A percentile compares a stretch with the other conserved stretches of the same genome.
Conservation (phyloP, 768 basidiomycete genomes). For the Gautieria morchelliformis region DNA sequence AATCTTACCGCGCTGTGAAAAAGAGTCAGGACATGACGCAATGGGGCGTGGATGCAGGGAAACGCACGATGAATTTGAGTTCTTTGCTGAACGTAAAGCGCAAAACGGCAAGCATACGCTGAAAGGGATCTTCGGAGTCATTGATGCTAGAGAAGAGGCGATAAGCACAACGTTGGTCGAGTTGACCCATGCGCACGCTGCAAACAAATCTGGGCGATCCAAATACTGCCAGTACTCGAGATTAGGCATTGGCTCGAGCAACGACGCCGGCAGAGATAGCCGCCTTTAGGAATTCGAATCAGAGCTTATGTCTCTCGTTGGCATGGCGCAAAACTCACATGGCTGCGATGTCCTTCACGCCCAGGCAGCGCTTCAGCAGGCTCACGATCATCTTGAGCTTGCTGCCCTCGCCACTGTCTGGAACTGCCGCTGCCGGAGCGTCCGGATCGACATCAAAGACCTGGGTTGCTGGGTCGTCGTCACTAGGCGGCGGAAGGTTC, state of each 20-base stretch:
- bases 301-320: conserved; percentile 2
- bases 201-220: conserved; percentile 85
- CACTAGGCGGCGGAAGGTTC: not conserved
- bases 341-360: conserved; percentile 90
- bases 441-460: conserved; percentile 21
- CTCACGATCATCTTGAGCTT: conserved; percentile 92
- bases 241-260: conserved; percentile 91
- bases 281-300: conserved; percentile 42
- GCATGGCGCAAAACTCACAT: conserved; percentile 46
- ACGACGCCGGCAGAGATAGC: conserved; percentile 82
- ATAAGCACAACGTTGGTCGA: not conserved
- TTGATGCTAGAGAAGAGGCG: conserved; percentile 55
- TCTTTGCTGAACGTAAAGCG: conserved; percentile 89
- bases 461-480: conserved; percentile 33
- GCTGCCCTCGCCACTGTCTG: conserved; percentile 74
- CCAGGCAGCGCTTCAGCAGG: conserved; percentile 83
- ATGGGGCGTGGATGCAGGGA: not conserved
- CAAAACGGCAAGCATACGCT: conserved; percentile 87
- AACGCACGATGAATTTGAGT: conserved; percentile 78
- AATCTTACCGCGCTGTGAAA: conserved; percentile 69
- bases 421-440: conserved; percentile 53
- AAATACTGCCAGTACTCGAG: conserved; percentile 95
- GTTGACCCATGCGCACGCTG: conserved; percentile 51
- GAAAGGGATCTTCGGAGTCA: conserved; percentile 85
- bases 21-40: not conserved